Conservation (phyloP, 2,329 filamentous ascomycete genomes). For the Neurospora crassa region DNA sequence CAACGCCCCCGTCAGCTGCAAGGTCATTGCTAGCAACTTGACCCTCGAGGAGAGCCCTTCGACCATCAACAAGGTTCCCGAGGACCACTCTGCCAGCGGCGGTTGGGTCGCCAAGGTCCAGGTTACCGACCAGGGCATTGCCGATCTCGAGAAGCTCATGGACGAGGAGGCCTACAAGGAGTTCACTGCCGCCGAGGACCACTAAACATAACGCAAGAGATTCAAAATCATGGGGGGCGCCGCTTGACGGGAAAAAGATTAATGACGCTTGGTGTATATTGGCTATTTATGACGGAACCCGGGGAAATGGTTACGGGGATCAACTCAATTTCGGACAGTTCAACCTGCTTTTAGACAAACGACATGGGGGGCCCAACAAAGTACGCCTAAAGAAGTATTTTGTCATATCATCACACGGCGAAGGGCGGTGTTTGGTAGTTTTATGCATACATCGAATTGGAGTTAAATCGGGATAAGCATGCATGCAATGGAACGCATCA, state of each 20-base stretch:
- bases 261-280: not conserved
- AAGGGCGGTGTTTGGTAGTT: slow-evolving; percentile 16
- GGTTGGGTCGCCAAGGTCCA: slow-evolving; percentile 91
- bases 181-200: slow-evolving; percentile 46
- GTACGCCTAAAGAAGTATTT: slow-evolving; percentile 4
- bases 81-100: slow-evolving; percentile 63
- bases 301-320: not conserved
- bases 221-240: not conserved
- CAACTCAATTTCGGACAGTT: slow-evolving; percentile 18
- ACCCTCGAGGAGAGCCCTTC: slow-evolving; percentile 75
- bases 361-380: slow-evolving; percentile 2
- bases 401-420: slow-evolving; percentile 17
- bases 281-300: not conserved
- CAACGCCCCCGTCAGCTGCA: slow-evolving; percentile 76
- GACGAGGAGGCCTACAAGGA: slow-evolving; percentile 66
- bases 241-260: not conserved
- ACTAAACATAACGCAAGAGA: slow-evolving; percentile 19
- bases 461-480: slow-evolving; percentile 6
- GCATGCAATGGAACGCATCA: not conserved
- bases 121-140: slow-evolving; percentile 53
- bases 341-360: slow-evolving; percentile 20
- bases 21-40: slow-evolving; percentile 63
- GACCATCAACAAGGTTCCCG: slow-evolving; percentile 81
- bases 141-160: slow-evolving; percentile 70
- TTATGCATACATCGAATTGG: slow-evolving; percentile 11